Evolutionary conservation across 2,329 filamentous ascomycete species (phyloP).

Genomic region (Beauveria rudraprayagi): DNA sequence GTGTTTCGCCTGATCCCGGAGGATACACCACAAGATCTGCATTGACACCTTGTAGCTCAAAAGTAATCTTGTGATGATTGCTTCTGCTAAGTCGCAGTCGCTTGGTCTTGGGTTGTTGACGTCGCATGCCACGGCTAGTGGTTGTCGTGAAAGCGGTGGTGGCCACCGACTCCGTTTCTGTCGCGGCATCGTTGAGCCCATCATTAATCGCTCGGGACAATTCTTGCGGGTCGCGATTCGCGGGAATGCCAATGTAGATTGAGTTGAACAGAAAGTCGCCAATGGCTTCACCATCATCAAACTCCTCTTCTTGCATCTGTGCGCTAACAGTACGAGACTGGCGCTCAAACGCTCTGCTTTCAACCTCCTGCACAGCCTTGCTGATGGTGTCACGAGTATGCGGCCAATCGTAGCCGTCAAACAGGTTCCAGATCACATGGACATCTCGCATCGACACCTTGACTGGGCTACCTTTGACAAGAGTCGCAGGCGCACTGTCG

Average conservation of each 20-base stretch:
- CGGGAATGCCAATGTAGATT: conserved; percentile 90
- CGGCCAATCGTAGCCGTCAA: conserved; percentile 96
- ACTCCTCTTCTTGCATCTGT: conserved; percentile 56
- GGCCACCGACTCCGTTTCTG: conserved; percentile 83
- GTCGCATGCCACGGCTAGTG: conserved; percentile 39
- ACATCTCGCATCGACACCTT: conserved; percentile 75
- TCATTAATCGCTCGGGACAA: conserved; percentile 79
- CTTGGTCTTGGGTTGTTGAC: conserved; percentile 41
- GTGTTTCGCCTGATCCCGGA: conserved; percentile 66
- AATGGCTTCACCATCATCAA: conserved; percentile 78
- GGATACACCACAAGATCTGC: conserved; percentile 78
- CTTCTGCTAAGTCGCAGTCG: conserved; percentile 72
- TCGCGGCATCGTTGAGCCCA: conserved; percentile 75
- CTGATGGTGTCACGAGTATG: conserved; percentile 78
- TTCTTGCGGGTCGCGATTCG: conserved; percentile 76
- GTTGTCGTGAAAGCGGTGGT: conserved; percentile 62
- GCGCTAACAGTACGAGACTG: conserved; percentile 50
- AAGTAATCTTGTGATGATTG: conserved; percentile 88
- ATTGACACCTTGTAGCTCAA: conserved; percentile 79
- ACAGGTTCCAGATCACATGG: conserved; percentile 94
- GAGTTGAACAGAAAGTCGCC: conserved; percentile 97
- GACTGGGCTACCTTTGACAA: conserved; percentile 61
- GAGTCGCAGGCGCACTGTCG: conserved; percentile 52
- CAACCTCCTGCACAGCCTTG: conserved; percentile 81
- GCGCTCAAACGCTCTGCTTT: conserved; percentile 71